Evolutionary conservation across 768 basidiomycete species (phyloP).

Genomic region (Agrocybe pediades): DNA sequence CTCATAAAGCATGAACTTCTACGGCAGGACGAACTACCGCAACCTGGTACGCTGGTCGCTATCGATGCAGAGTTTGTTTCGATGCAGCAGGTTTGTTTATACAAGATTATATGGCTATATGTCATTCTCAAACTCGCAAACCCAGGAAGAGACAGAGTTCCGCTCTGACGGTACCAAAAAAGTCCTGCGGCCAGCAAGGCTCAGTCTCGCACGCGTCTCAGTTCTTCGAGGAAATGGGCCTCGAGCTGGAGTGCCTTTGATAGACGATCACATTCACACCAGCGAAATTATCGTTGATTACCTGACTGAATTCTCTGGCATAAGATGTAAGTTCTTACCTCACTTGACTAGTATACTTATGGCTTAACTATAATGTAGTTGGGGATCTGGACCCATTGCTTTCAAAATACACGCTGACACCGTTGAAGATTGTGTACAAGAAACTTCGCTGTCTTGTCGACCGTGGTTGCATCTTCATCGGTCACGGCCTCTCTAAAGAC

Average conservation of each 20-base stretch:
- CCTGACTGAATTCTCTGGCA: constrained; percentile 95
- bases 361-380: constrained; percentile 42
- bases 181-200: constrained; percentile 86
- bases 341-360: background rate
- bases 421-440: constrained; percentile 97
- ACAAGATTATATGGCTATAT: background rate
- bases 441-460: constrained; percentile 93
- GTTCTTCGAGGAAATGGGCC: constrained; percentile 86
- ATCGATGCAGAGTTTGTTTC: constrained; percentile 99
- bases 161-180: constrained; percentile 95
- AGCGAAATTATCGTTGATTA: constrained; percentile 96
- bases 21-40: constrained; percentile 74
- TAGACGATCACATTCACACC: constrained; percentile 97
- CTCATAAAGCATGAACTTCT: constrained; percentile 81
- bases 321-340: constrained; percentile 65
- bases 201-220: constrained; percentile 93
- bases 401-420: constrained; percentile 88
- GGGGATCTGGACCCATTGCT: constrained; percentile 89
- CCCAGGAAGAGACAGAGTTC: constrained; percentile 91
- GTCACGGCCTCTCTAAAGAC: constrained; percentile 96
- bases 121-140: background rate
- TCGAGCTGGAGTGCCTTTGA: constrained; percentile 85
- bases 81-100: constrained; percentile 81
- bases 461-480: constrained; percentile 93
- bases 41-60: constrained; percentile 83